Base-by-base conservation (phyloP, 805 yeast species). In the Lipomyces chichibuensis region DNA sequence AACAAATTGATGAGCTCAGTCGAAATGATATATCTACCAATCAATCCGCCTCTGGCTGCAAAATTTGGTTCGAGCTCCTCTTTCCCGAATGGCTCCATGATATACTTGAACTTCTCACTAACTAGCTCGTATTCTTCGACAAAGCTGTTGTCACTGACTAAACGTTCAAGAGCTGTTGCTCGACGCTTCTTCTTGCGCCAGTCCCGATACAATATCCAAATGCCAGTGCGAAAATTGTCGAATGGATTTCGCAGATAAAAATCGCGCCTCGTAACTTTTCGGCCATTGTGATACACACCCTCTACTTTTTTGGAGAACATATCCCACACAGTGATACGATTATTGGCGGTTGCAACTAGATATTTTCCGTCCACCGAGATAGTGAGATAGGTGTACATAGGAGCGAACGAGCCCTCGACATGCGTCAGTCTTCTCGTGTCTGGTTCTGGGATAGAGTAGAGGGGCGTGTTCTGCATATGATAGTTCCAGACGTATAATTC, bases 181-280 rank as follows among this genome's bases (percentile, higher is more conserved):
- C 9, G 32, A 14, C 62, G 60, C 17, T 39, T 27, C 27, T 29
- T 58, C 13, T 25, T 13, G 13, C 57, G 25, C 65, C 61, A 65
- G 49, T 65, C 69, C 8, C 69, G 62, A 37, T 53, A 52, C 17
- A 65, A 53, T 14, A 65, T 53, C 69, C 69, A 64, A 17, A 65
- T 23, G 17, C 68, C 69, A 2, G 59, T 52, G 0, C 35, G 20
- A 35, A 64, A 65, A 46, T 27, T 46, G 46, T 57, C 67, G 25
- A 57, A 58, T 8, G 69, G 69, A 49, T 52, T 64, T 14, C 60
- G 39, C 23, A 56, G 8, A 55, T 29, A 53, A 14, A 17, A 9
- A 33, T 65, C 68, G 13, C 35, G 39, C 56, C 29, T 35, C 11
- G 46, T 35, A 23, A 64, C 55, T 27, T 64, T 65, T 7, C 69